These are phyloP conservation scores for Sugiyamaella japonica DNA, from an alignment of 1,139 yeast genomes.

Conservation along the genomic window DNA sequence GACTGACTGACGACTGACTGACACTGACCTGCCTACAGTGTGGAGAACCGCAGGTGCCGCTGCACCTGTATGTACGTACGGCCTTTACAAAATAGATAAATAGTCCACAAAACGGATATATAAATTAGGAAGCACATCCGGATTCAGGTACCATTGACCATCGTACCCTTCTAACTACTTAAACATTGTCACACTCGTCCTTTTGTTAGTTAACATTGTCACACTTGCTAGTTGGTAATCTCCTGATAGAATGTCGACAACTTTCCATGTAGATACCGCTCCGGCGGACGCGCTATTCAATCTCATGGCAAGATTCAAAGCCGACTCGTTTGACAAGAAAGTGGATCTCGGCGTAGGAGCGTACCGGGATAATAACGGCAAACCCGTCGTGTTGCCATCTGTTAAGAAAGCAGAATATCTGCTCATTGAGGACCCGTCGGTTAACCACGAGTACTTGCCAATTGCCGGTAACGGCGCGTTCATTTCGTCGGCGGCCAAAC, in stretches of 20 bases:
- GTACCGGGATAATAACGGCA: constrained; percentile 87
- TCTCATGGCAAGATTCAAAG: constrained; percentile 68
- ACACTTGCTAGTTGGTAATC: too few relatives aligned
- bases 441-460: constrained; percentile 90
- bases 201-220: too few relatives aligned
- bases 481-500: constrained; percentile 70
- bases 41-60: background rate
- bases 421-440: constrained; percentile 55
- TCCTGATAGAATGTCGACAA: too few relatives aligned
- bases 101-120: background rate
- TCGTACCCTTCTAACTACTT: too few relatives aligned
- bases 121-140: constrained; percentile 14
- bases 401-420: constrained; percentile 58
- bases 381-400: constrained; percentile 92
- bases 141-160: too few relatives aligned
- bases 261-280: constrained; percentile 34
- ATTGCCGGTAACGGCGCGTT: constrained; percentile 77
- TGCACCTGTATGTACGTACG: too few relatives aligned
- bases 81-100: constrained; percentile 1
- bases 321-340: constrained; percentile 52
- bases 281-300: constrained; percentile 60
- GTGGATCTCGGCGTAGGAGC: constrained; percentile 96
- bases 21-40: background rate
- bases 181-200: too few relatives aligned
- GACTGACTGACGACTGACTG: too few relatives aligned